Base-by-base conservation (phyloP, 129 eudicot genomes). In the Tagetes patula region DNA sequence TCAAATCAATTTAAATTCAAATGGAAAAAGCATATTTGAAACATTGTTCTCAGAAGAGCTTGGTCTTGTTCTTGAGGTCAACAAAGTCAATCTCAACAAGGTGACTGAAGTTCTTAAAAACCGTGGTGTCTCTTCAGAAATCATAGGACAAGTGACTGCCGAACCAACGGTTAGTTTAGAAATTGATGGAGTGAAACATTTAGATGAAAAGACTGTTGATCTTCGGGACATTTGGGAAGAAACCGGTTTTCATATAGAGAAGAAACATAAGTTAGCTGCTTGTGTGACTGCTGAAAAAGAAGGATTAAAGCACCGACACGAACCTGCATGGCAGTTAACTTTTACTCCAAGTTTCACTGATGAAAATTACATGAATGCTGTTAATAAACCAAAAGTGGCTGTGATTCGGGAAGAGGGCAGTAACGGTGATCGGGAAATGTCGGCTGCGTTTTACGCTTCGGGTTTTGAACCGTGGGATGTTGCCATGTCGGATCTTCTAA, bases 381-480 rank as follows among this genome's bases (percentile, higher is more conserved):
- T 43, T 63, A 65, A 79, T 10, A 88, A 94, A 71, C 99, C 97
- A 38, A 90, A 83, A 72, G 96, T 88, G 67, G 97, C 97, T 4
- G 85, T 94, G 67, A 84, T 94, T 69, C 85, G 99, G n/a, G 99
- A 90, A 56, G 96, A 86, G 79, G 99, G 97, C 65, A 95, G 99
- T 74, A 88, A 88, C 32, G 99, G 99, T 8, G 99, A 94, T 72
- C 75, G 93, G 43, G 97, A 91, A 33, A 91, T 91, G 95, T 87
- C 99, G 2, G 99, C 99, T 1, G 97, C 97, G 5, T 94, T 94
- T 54, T 80, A 56, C 48, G 80, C 84, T 12, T 84, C 97, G 3
- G 97, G 97, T 10, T 88, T 88, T 55, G 95, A 88, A 38, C 95
- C 97, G 10, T 86, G 97, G 95, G 97, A 91, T 70, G 73, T 91